Conservation (phyloP, 73 alveolate species). For the Tetrahymena borealis region DNA sequence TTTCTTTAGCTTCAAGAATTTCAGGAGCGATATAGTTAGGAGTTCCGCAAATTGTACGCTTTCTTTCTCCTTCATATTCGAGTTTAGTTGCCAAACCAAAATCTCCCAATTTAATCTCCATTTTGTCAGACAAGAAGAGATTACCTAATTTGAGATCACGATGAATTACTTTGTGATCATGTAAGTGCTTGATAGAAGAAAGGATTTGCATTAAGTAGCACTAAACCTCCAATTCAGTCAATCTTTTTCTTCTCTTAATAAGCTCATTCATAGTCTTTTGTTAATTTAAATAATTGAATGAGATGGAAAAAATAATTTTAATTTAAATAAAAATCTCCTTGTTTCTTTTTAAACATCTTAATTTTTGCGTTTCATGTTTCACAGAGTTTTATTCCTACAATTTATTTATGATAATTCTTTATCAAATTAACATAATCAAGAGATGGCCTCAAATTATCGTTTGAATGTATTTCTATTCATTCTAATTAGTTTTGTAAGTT, state of each 20-base stretch:
- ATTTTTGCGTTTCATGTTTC: too few species aligned
- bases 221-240: conserved; percentile 83
- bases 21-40: conserved; percentile 94
- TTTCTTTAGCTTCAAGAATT: conserved; percentile 70
- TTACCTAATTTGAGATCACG: conserved; percentile 91
- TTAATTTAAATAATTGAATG: neutral
- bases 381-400: too few species aligned
- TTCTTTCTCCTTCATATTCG: conserved; percentile 90
- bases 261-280: conserved; percentile 73
- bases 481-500: too few species aligned
- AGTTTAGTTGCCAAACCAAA: conserved; percentile 87
- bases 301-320: neutral
- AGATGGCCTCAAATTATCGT: too few species aligned
- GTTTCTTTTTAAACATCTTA: too few species aligned
- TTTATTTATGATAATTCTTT: too few species aligned
- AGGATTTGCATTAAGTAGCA: conserved; percentile 68
- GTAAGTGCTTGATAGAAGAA: conserved; percentile 70
- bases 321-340: neutral
- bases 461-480: too few species aligned
- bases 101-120: conserved; percentile 91
- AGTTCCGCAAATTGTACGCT: conserved; percentile 89
- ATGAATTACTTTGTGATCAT: conserved; percentile 80
- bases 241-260: conserved; percentile 79
- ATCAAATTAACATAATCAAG: too few species aligned
- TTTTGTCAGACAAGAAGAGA: conserved; percentile 69